Conservation (phyloP, 106 monocot species). For the Acorus calamus region DNA sequence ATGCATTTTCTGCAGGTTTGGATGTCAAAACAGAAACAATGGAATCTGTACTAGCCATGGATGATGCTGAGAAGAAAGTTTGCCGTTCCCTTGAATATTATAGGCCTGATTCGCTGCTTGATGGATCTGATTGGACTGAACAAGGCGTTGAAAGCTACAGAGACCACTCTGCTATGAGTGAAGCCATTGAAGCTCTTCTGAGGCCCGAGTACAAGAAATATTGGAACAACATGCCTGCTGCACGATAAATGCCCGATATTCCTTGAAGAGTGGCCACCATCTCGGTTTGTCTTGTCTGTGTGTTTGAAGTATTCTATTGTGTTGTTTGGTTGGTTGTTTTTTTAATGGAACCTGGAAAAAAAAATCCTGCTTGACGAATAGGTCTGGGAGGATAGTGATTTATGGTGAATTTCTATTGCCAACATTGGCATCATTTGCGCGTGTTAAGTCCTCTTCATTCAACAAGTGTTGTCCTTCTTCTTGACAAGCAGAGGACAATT, state of each 20-base stretch:
- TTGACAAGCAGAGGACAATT: too few relatives aligned
- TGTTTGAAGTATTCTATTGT: too few relatives aligned
- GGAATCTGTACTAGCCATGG: neutral
- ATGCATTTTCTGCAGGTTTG: constrained; percentile 6
- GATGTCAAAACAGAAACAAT: neutral
- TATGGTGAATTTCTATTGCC: too few relatives aligned
- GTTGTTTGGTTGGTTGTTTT: too few relatives aligned
- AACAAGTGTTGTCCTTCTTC: too few relatives aligned
- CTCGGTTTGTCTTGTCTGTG: too few relatives aligned
- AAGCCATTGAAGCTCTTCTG: constrained; percentile 10
- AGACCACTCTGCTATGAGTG: constrained; percentile 8
- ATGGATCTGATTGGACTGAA: constrained; percentile 3
- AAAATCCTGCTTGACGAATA: too few relatives aligned
- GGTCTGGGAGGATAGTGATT: too few relatives aligned
- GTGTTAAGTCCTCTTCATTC: too few relatives aligned
- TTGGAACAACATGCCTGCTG: constrained; percentile 33
- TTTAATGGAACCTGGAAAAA: too few relatives aligned
- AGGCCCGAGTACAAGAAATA: neutral
- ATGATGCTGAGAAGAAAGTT: neutral
- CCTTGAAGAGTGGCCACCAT: constrained; percentile 5
- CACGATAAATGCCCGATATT: constrained; percentile 17
- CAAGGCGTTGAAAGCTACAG: neutral
- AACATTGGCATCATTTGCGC: too few relatives aligned
- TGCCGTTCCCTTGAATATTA: constrained; percentile 8
- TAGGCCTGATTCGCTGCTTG: constrained; percentile 23